Evolutionary conservation across 2,329 filamentous ascomycete genomes (phyloP).

Genomic region (Chaetothyriales sp.): DNA sequence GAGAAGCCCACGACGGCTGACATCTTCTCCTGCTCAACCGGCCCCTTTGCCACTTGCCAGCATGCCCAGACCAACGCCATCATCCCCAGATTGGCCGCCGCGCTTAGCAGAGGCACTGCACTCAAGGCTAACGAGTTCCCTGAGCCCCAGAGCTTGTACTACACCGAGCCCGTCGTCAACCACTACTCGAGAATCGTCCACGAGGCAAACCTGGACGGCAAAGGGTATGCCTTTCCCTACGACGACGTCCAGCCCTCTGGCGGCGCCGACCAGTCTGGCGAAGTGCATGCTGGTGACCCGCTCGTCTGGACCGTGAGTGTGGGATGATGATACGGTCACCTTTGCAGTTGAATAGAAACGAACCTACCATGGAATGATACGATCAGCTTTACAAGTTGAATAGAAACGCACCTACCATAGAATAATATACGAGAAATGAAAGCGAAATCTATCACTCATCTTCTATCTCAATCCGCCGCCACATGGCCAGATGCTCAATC

Average conservation of each 20-base stretch:
- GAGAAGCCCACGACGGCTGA: conserved; percentile 42
- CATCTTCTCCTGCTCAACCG: conserved; percentile 52
- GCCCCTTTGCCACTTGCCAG: conserved; percentile 37
- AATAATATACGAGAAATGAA: no score
- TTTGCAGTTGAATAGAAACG: not conserved
- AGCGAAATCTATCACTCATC: not conserved
- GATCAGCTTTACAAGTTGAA: not conserved
- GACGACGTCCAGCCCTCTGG: conserved; percentile 49
- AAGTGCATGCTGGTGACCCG: conserved; percentile 43
- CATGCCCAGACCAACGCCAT: conserved; percentile 43
- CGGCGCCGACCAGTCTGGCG: conserved; percentile 46
- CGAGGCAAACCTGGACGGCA: conserved; percentile 40
- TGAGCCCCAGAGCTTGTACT: conserved; percentile 42
- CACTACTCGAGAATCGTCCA: conserved; percentile 54
- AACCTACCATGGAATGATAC: conserved; percentile 1
- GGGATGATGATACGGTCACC: conserved; percentile 22
- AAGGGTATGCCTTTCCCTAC: conserved; percentile 57
- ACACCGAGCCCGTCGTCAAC: conserved; percentile 42
- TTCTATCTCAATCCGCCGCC: conserved; percentile 29
- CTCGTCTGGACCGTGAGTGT: conserved; percentile 41
- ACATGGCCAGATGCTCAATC: conserved; percentile 79
- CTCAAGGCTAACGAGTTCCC: conserved; percentile 30
- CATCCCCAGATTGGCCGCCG: conserved; percentile 58
- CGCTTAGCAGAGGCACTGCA: conserved; percentile 59
- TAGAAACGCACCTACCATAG: not conserved